Percentiles rank a stretch among this genome's conserved stretches.
Conservation (phyloP, 805 yeast species). For the Candida incommunis region DNA sequence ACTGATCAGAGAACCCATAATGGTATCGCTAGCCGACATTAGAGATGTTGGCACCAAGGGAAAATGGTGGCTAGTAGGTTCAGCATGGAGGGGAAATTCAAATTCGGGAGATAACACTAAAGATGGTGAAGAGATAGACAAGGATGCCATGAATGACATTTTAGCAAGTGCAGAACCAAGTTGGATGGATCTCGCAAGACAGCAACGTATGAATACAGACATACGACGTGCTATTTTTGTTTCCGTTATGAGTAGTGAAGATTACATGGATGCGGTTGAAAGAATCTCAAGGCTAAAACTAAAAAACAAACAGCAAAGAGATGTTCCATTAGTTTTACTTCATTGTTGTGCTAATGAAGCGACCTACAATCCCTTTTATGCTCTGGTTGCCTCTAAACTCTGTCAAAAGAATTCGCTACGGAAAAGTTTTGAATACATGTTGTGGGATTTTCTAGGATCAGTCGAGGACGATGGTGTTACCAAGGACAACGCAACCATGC, state of each 20-base stretch:
- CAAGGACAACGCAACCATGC: constrained; percentile 34
- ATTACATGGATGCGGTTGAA: constrained; percentile 74
- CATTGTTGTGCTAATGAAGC: constrained; percentile 82
- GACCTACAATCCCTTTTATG: constrained; percentile 81
- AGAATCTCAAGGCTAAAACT: constrained; percentile 68
- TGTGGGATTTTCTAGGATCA: constrained; percentile 77
- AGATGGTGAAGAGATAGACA: constrained; percentile 23
- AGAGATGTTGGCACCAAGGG: constrained; percentile 65
- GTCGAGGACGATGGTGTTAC: constrained; percentile 33
- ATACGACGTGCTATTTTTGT: constrained; percentile 87
- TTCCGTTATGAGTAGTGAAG: constrained; percentile 90
- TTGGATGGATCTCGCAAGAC: constrained; percentile 75
- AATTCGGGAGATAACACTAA: constrained; percentile 15
- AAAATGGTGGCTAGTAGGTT: constrained; percentile 98
- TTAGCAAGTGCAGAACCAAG: constrained; percentile 65
- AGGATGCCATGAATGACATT: constrained; percentile 39
- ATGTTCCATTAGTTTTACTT: constrained; percentile 69
- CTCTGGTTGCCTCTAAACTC: constrained; percentile 59
- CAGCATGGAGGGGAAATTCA: constrained; percentile 89
- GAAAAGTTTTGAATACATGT: constrained; percentile 73
- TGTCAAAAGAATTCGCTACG: constrained; percentile 58
- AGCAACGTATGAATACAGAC: constrained; percentile 91
- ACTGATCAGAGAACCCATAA: constrained; percentile 52
- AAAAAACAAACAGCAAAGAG: constrained; percentile 69
- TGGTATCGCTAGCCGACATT: constrained; percentile 74